Percentiles rank a stretch among this genome's conserved stretches.
These are phyloP conservation scores for Forsythia suspensa DNA, from an alignment of 257 asterid genomes.

Conservation along the genomic window DNA sequence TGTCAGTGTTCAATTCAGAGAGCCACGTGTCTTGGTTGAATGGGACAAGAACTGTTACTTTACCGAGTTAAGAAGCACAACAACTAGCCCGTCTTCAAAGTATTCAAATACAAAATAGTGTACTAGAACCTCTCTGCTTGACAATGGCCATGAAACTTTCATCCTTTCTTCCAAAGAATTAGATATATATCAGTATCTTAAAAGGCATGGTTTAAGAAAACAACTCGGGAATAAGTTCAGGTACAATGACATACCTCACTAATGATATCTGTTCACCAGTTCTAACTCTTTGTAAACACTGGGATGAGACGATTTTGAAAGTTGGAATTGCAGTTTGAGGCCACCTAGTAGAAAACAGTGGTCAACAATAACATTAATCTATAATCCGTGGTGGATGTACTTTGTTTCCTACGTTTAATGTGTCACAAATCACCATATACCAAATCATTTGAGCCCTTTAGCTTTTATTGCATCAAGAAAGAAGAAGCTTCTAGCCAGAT, in stretches of 20 bases:
- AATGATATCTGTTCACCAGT: constrained; percentile 76
- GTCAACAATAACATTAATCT: constrained; percentile 6
- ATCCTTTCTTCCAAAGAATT: constrained; percentile 83
- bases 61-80: constrained; percentile 83
- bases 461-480: background rate
- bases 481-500: background rate
- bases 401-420: background rate
- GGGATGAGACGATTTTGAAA: constrained; percentile 58
- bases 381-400: constrained; percentile 4
- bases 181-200: constrained; percentile 36
- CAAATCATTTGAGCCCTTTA: background rate
- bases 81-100: constrained; percentile 70
- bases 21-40: background rate
- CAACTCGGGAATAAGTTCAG: constrained; percentile 5
- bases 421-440: background rate
- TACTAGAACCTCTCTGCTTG: constrained; percentile 73
- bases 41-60: background rate
- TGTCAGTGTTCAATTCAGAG: background rate
- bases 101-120: constrained; percentile 72
- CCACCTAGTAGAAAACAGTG: constrained; percentile 64
- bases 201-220: constrained; percentile 10
- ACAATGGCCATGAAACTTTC: constrained; percentile 92
- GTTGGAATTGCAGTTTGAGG: constrained; percentile 76
- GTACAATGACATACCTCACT: constrained; percentile 60
- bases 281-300: constrained; percentile 57